phyloP scores from a whole-genome alignment of 352 stramenopile genomes.

The Pythium oligandrum region DNA sequence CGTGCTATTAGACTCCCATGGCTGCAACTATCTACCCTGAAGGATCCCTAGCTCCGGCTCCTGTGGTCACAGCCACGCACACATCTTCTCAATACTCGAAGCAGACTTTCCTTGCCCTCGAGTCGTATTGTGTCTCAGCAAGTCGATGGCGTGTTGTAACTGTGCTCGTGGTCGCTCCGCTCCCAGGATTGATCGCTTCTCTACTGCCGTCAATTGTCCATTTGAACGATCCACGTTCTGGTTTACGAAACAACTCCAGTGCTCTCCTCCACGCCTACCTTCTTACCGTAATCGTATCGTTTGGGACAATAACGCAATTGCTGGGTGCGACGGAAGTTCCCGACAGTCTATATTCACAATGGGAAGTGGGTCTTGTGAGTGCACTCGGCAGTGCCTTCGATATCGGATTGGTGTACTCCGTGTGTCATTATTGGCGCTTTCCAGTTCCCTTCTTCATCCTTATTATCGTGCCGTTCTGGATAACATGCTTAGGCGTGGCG shows the following conservation, averaged over 20 bases:
- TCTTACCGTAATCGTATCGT: neutral
- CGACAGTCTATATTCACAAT: neutral
- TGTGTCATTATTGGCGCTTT: neutral
- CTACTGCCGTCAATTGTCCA: neutral
- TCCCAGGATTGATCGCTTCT: neutral
- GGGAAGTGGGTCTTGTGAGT: neutral
- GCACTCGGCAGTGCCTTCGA: neutral
- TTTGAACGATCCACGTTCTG: neutral
- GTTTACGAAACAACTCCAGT: neutral
- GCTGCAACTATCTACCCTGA: too few species aligned
- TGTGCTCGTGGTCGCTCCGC: neutral
- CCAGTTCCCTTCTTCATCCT: neutral
- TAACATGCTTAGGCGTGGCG: neutral
- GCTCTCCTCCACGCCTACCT: neutral
- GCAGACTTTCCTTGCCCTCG: neutral
- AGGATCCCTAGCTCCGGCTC: too few species aligned
- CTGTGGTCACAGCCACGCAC: too few species aligned
- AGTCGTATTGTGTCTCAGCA: neutral
- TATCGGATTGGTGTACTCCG: neutral
- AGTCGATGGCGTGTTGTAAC: neutral
- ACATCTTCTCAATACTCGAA: neutral
- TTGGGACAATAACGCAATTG: neutral
- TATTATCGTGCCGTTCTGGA: neutral
- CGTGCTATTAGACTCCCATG: too few species aligned
- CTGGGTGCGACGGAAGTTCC: neutral